Conservation (phyloP, 139 green algal genomes). For the Eudorina sp. region DNA sequence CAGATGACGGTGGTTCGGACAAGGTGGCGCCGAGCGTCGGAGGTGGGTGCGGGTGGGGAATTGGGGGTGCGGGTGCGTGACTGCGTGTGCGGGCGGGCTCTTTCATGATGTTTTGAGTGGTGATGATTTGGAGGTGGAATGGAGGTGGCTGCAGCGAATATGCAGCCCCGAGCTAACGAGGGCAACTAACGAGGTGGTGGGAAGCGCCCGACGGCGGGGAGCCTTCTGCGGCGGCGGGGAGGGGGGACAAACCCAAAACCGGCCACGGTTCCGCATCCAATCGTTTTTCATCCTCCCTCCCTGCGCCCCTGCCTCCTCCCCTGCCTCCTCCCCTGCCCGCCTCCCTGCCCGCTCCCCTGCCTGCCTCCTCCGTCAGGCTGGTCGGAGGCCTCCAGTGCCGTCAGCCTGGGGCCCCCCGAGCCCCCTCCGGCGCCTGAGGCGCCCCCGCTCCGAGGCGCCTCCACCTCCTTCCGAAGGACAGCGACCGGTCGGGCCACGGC, state of each 20-base stretch:
- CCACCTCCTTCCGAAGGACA: not conserved
- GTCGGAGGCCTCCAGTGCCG: constrained; percentile 20
- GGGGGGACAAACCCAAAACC: too few relatives aligned
- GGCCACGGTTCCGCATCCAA: too few relatives aligned
- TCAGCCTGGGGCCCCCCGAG: not conserved
- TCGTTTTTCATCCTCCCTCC: too few relatives aligned
- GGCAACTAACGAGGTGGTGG: too few relatives aligned
- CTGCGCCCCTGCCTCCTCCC: not conserved
- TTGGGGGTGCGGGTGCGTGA: too few relatives aligned
- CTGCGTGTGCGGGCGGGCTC: too few relatives aligned
- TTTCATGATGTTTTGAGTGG: too few relatives aligned
- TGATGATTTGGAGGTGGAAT: too few relatives aligned
- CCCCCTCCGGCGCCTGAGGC: not conserved
- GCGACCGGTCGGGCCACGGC: not conserved
- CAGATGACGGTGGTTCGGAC: constrained; percentile 16
- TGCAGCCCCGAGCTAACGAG: too few relatives aligned
- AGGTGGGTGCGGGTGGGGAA: not conserved
- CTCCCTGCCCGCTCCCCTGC: not conserved
- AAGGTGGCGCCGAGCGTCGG: constrained; percentile 38
- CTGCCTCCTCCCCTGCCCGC: not conserved
- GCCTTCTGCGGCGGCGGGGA: too few relatives aligned
- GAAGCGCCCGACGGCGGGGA: too few relatives aligned
- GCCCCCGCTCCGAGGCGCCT: not conserved
- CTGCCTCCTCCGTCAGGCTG: not conserved
- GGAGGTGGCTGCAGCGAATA: too few relatives aligned